Evolutionary conservation across 768 basidiomycete species (phyloP).

Genomic region (Boletus rex-veris): DNA sequence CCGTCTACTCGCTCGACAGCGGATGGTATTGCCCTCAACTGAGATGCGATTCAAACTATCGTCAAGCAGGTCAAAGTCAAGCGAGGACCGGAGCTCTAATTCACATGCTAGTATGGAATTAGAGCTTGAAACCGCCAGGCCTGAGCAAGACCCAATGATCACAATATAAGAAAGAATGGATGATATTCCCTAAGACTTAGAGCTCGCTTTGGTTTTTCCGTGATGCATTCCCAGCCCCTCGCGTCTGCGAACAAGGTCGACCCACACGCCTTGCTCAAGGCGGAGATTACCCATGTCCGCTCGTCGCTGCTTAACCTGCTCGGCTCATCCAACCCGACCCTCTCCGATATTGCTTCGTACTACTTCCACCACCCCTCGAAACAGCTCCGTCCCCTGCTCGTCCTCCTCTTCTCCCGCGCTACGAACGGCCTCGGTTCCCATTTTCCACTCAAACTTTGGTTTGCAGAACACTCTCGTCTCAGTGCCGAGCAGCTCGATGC

Average conservation of each 20-base stretch:
- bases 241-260: constrained; percentile 38
- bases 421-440: constrained; percentile 80
- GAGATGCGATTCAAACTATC: neutral
- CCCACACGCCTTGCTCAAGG: constrained; percentile 65
- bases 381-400: constrained; percentile 84
- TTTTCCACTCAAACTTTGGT: constrained; percentile 61
- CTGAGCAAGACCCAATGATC: too few species aligned
- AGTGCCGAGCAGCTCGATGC: constrained; percentile 65
- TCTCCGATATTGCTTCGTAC: constrained; percentile 85
- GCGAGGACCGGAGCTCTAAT: neutral
- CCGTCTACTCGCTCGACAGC: neutral
- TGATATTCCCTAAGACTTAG: too few species aligned
- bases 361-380: constrained; percentile 90
- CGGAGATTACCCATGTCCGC: constrained; percentile 71
- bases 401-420: constrained; percentile 86
- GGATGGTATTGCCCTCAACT: neutral
- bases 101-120: too few species aligned
- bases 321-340: constrained; percentile 83
- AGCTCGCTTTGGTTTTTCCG: too few species aligned
- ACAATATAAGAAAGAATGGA: too few species aligned
- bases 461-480: constrained; percentile 56
- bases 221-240: constrained; percentile 14
- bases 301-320: constrained; percentile 71
- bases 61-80: neutral
- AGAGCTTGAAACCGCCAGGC: too few species aligned